A percentile compares a stretch with the other conserved stretches of the same genome.
phyloP scores from a whole-genome alignment of 2,329 filamentous ascomycete species.

The Raffaelea albimanens region DNA sequence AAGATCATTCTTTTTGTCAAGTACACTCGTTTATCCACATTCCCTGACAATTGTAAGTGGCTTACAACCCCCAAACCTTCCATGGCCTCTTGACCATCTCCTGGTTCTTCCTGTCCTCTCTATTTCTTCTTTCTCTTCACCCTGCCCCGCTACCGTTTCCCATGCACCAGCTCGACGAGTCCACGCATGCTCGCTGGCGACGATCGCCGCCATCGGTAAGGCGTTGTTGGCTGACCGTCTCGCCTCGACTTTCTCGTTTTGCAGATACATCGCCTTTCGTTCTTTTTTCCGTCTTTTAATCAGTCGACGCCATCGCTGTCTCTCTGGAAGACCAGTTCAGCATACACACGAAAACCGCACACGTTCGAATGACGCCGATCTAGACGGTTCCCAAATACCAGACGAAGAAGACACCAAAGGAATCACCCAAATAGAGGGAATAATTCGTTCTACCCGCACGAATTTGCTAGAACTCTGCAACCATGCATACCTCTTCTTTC shows the following conservation, averaged over 20 bases:
- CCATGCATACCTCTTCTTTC: constrained; percentile 40
- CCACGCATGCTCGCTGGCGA: too few relatives aligned
- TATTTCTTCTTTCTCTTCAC: not conserved
- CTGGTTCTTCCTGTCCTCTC: not conserved
- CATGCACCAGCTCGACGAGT: too few relatives aligned
- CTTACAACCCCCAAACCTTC: too few relatives aligned
- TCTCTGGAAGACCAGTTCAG: not conserved
- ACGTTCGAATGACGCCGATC: constrained; percentile 5
- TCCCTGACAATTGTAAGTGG: constrained; percentile 37
- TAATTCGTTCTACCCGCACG: not conserved
- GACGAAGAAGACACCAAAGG: not conserved
- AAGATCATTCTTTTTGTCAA: constrained; percentile 35
- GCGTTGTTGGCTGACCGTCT: not conserved
- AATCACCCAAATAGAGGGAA: not conserved
- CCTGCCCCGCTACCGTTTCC: not conserved
- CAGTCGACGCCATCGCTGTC: not conserved
- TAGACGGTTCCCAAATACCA: not conserved
- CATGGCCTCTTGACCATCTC: too few relatives aligned
- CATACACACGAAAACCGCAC: not conserved
- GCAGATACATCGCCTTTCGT: not conserved
- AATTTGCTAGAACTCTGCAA: not conserved
- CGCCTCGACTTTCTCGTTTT: not conserved
- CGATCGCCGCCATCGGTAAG: too few relatives aligned
- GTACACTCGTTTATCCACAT: constrained; percentile 45
- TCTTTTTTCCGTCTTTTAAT: not conserved